Evolutionary conservation across 2,329 filamentous ascomycete genomes (phyloP).

Genomic region (Volutella citrinella): DNA sequence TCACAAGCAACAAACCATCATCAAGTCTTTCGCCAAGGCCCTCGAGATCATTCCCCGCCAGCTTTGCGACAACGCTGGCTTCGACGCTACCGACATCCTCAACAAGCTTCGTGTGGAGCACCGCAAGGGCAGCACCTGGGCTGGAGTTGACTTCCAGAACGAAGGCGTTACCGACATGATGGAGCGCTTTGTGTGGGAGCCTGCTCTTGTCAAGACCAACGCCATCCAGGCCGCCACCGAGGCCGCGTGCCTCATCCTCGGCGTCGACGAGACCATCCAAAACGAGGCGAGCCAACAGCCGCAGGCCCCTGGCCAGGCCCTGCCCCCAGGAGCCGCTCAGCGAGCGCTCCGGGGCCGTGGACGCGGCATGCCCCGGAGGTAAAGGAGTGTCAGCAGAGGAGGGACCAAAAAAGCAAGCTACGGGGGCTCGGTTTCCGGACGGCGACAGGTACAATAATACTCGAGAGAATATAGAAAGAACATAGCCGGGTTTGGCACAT

Average conservation of each 20-base stretch:
- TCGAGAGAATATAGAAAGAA: conserved; percentile 16
- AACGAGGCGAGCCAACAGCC: conserved; percentile 91
- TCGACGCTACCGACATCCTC: conserved; percentile 96
- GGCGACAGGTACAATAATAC: conserved; percentile 7
- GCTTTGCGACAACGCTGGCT: conserved; percentile 97
- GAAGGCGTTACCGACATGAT: conserved; percentile 95
- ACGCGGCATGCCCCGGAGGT: conserved; percentile 86
- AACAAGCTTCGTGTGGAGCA: conserved; percentile 96
- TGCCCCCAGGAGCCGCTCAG: conserved; percentile 83
- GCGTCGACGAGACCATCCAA: conserved; percentile 97
- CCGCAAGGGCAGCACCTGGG: conserved; percentile 88
- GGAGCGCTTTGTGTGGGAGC: conserved; percentile 96
- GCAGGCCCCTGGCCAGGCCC: conserved; percentile 71
- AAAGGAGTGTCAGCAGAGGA: conserved; percentile 25
- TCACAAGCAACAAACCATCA: conserved; percentile 94
- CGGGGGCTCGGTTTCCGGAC: no score
- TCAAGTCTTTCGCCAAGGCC: conserved; percentile 97
- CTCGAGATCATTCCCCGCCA: conserved; percentile 95
- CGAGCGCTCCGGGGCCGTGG: conserved; percentile 80
- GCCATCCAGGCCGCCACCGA: conserved; percentile 95
- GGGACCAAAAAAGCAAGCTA: conserved; percentile 17
- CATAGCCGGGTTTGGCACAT: conserved; percentile 13
- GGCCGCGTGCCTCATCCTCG: conserved; percentile 90
- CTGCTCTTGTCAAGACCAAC: conserved; percentile 92
- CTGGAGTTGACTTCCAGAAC: conserved; percentile 89